phyloP scores from a whole-genome alignment of 257 asterid species.

The Mitragyna speciosa region DNA sequence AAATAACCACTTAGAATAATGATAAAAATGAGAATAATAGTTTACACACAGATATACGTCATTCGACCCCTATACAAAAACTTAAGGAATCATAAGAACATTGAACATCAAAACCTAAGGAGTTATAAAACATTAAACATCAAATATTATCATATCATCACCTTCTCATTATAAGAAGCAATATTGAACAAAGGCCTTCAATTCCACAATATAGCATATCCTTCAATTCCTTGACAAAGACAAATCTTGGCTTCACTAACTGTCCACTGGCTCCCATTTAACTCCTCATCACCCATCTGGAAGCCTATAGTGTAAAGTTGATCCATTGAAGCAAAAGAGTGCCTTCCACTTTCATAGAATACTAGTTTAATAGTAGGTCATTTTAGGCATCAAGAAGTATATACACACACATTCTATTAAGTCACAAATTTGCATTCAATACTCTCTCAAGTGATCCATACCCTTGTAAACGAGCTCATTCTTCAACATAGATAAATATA shows the following conservation, averaged over 20 bases:
- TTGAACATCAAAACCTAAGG: not conserved
- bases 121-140: not conserved
- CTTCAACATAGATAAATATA: not conserved
- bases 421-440: constrained; percentile 21
- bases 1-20: not conserved
- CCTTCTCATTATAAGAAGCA: constrained; percentile 2
- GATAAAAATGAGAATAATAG: not conserved
- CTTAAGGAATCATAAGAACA: not conserved
- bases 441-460: constrained; percentile 18
- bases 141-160: not conserved
- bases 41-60: not conserved
- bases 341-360: not conserved
- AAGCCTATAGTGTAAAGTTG: not conserved
- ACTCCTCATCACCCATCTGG: not conserved
- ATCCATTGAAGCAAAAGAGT: constrained; percentile 2
- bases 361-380: not conserved
- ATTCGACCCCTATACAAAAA: not conserved
- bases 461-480: not conserved
- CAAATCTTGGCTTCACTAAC: constrained; percentile 7
- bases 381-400: constrained; percentile 14
- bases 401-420: not conserved
- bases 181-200: not conserved
- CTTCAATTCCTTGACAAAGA: not conserved
- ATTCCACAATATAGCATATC: not conserved
- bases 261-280: not conserved